These are phyloP conservation scores for Leishmania martiniquensis DNA, from an alignment of 208 protist species.

Conservation along the genomic window DNA sequence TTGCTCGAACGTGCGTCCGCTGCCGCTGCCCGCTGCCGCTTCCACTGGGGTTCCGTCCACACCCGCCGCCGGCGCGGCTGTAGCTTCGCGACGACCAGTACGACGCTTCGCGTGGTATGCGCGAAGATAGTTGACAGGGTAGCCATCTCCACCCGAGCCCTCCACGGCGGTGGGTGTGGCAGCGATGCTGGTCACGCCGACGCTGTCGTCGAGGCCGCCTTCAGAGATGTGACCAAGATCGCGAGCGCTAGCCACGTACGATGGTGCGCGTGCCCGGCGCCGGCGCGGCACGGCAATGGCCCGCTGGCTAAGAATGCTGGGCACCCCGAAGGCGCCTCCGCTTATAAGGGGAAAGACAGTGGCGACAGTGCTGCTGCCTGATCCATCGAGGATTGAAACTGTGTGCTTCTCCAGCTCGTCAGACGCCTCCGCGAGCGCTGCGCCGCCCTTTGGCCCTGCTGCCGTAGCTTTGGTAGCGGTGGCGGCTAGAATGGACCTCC, in stretches of 20 bases:
- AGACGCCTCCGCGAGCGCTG: not conserved
- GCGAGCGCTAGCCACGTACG: not conserved
- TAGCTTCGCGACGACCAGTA: not conserved
- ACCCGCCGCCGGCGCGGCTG: not conserved
- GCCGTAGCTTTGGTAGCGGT: not conserved
- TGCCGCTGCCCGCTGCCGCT: not conserved
- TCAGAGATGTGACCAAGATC: not conserved
- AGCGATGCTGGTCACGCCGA: not conserved
- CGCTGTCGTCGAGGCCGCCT: not conserved
- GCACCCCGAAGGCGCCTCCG: not conserved
- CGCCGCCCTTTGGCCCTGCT: no score
- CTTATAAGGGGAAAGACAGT: not conserved
- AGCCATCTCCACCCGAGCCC: not conserved
- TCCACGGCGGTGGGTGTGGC: not conserved
- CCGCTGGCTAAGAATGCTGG: not conserved
- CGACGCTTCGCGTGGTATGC: not conserved
- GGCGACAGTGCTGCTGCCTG: not conserved
- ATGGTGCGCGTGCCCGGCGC: not conserved
- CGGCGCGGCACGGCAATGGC: not conserved
- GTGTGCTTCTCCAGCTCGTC: not conserved
- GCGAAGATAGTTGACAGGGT: not conserved
- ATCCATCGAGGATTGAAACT: not conserved
- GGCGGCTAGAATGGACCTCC: conserved; percentile 8
- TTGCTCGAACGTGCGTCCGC: not conserved
- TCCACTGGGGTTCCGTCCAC: not conserved